These are phyloP conservation scores for Diplosphaera chodatii DNA, from an alignment of 139 green algal species.

Conservation along the genomic window DNA sequence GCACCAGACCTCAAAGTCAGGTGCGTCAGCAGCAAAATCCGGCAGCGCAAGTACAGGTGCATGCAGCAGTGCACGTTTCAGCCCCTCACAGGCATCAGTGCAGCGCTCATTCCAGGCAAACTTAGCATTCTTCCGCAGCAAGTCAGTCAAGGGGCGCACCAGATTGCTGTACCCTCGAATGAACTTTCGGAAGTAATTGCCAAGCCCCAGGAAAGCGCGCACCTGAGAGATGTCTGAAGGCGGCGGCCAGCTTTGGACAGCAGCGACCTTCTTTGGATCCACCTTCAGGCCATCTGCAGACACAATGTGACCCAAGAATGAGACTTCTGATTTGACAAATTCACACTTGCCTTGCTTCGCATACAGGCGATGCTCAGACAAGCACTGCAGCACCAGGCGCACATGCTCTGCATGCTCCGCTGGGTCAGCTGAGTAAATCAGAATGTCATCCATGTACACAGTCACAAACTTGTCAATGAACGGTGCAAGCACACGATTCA, in stretches of 20 bases:
- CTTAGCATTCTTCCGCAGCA: constrained; percentile 1
- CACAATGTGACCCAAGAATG: constrained; percentile 39
- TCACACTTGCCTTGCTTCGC: constrained; percentile 39
- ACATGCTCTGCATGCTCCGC: constrained; percentile 42
- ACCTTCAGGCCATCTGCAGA: constrained; percentile 5
- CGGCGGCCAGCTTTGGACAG: constrained; percentile 16
- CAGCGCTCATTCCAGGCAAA: background rate
- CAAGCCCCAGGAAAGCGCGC: constrained; percentile 25
- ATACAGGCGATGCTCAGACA: constrained; percentile 24
- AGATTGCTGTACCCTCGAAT: constrained; percentile 12
- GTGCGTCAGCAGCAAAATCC: background rate
- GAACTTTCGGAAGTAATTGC: constrained; percentile 32
- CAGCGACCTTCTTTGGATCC: constrained; percentile 8
- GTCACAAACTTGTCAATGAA: constrained; percentile 32
- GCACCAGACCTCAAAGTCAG: background rate
- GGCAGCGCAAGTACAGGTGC: background rate
- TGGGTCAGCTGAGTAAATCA: constrained; percentile 27
- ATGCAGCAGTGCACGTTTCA: constrained; percentile 10
- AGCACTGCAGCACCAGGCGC: constrained; percentile 24
- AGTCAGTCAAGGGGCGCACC: constrained; percentile 5
- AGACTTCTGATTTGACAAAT: constrained; percentile 24
- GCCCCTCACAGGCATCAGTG: constrained; percentile 5
- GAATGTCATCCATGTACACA: constrained; percentile 59
- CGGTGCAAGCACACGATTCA: constrained; percentile 27
- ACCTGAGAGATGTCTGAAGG: constrained; percentile 11